Evolutionary conservation across 306 rosid genomes (phyloP).

Genomic region (Fagus sylvatica): DNA sequence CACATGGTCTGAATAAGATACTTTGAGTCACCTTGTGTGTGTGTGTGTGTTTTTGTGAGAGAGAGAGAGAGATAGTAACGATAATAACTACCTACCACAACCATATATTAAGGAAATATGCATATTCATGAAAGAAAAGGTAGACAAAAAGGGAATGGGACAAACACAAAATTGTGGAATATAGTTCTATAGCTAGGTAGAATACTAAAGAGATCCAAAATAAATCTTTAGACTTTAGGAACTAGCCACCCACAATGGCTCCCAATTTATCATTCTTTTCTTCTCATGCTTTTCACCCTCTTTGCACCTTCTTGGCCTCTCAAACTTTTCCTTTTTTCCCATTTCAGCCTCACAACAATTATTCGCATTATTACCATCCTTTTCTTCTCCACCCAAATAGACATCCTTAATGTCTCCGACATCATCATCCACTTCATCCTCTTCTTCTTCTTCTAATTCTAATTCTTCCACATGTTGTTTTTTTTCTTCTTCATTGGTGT

Average conservation of each 20-base stretch:
- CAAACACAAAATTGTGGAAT: slow-evolving; percentile 19
- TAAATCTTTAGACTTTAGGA: slow-evolving; percentile 27
- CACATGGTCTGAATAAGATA: neutral
- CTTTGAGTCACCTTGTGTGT: neutral
- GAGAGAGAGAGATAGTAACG: slow-evolving; percentile 36
- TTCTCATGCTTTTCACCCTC: slow-evolving; percentile 53
- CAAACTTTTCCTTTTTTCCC: slow-evolving; percentile 43
- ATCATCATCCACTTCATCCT: neutral
- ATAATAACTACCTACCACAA: slow-evolving; percentile 50
- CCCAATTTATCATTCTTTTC: slow-evolving; percentile 48
- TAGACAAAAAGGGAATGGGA: slow-evolving; percentile 23
- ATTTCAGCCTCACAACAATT: slow-evolving; percentile 27
- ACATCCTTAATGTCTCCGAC: neutral
- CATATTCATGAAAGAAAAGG: neutral
- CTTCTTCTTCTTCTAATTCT: slow-evolving; percentile 19
- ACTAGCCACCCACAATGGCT: slow-evolving; percentile 55
- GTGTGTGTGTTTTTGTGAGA: slow-evolving; percentile 1
- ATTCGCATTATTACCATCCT: slow-evolving; percentile 9
- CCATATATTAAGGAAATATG: slow-evolving; percentile 31
- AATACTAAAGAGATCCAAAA: neutral
- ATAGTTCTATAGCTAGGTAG: neutral
- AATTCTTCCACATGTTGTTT: neutral
- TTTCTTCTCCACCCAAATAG: slow-evolving; percentile 17
- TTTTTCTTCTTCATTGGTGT: slow-evolving; percentile 14
- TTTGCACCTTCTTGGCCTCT: slow-evolving; percentile 56